Evolutionary conservation across 2,329 filamentous ascomycete species (phyloP).

Genomic region (Sclerotiophoma versabilis): DNA sequence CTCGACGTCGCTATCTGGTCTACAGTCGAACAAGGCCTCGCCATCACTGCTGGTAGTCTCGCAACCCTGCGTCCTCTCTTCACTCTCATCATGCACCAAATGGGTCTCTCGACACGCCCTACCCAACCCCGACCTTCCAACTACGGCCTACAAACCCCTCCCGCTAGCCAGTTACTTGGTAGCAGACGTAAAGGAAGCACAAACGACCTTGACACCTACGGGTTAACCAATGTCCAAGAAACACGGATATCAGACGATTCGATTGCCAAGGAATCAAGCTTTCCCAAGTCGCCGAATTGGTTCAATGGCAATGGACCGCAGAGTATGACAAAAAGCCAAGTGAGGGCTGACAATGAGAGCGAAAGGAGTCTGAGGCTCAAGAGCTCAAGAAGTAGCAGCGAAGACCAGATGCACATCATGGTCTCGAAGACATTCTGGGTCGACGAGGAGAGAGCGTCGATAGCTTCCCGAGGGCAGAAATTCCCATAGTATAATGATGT

Average conservation of each 20-base stretch:
- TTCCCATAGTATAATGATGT: slow-evolving; percentile 1
- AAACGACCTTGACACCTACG: slow-evolving; percentile 32
- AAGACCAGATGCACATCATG: slow-evolving; percentile 40
- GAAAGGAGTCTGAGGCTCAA: slow-evolving; percentile 32
- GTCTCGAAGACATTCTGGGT: slow-evolving; percentile 42
- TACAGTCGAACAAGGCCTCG: slow-evolving; percentile 46
- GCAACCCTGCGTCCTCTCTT: slow-evolving; percentile 47
- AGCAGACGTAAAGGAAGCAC: slow-evolving; percentile 26
- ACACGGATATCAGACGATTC: slow-evolving; percentile 26
- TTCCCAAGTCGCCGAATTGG: slow-evolving; percentile 24
- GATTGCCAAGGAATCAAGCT: not conserved
- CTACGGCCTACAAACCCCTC: slow-evolving; percentile 30
- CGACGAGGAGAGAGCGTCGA: slow-evolving; percentile 34
- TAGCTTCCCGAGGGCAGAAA: slow-evolving; percentile 10
- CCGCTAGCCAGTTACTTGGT: slow-evolving; percentile 13
- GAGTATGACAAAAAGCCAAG: slow-evolving; percentile 20
- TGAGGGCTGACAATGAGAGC: slow-evolving; percentile 29
- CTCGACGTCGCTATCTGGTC: slow-evolving; percentile 49
- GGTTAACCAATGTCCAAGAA: slow-evolving; percentile 26
- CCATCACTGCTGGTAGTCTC: slow-evolving; percentile 47
- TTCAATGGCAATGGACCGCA: slow-evolving; percentile 13
- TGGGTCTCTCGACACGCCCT: slow-evolving; percentile 35
- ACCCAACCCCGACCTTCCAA: slow-evolving; percentile 30
- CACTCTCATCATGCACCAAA: slow-evolving; percentile 29
- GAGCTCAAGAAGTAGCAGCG: slow-evolving; percentile 26